Percentiles rank a stretch among this genome's conserved stretches.
Evolutionary conservation across 176 grass and related monocot genomes (phyloP).

Genomic region (Dactylis glomerata): DNA sequence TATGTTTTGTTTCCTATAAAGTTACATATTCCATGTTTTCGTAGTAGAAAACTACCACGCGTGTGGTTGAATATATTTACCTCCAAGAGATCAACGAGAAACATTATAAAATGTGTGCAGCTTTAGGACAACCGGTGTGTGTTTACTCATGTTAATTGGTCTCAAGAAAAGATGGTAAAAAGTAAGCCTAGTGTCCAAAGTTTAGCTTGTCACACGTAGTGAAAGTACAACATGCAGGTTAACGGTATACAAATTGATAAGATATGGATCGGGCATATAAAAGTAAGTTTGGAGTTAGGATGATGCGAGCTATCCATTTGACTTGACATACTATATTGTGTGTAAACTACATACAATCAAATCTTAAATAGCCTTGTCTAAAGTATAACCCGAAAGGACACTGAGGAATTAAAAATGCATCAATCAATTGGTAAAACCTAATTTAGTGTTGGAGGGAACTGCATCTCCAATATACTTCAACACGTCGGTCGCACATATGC

Average conservation of each 20-base stretch:
- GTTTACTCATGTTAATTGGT: slow-evolving; percentile 46
- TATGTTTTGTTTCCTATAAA: slow-evolving; percentile 23
- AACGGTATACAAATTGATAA: slow-evolving; percentile 31
- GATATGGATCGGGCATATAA: slow-evolving; percentile 37
- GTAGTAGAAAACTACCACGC: slow-evolving; percentile 34
- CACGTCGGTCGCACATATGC: background rate
- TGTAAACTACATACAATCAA: slow-evolving; percentile 42
- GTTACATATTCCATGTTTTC: slow-evolving; percentile 18
- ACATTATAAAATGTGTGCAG: slow-evolving; percentile 26
- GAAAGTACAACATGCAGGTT: slow-evolving; percentile 47
- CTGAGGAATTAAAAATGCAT: slow-evolving; percentile 20
- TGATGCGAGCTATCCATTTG: slow-evolving; percentile 50
- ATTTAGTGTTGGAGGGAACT: slow-evolving; percentile 1
- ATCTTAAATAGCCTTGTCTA: slow-evolving; percentile 30
- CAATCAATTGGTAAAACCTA: slow-evolving; percentile 30
- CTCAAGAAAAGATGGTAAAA: slow-evolving; percentile 55
- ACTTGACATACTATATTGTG: slow-evolving; percentile 43
- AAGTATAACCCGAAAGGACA: slow-evolving; percentile 39
- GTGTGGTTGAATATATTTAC: slow-evolving; percentile 24
- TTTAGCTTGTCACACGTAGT: slow-evolving; percentile 39
- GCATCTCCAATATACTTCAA: background rate
- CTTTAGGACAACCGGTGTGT: slow-evolving; percentile 26
- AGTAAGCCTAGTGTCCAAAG: slow-evolving; percentile 45
- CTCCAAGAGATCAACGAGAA: slow-evolving; percentile 32
- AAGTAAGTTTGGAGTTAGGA: slow-evolving; percentile 20